Conservation (phyloP, 202 grass and related monocot species). For the Cymbopogon flexuosus region DNA sequence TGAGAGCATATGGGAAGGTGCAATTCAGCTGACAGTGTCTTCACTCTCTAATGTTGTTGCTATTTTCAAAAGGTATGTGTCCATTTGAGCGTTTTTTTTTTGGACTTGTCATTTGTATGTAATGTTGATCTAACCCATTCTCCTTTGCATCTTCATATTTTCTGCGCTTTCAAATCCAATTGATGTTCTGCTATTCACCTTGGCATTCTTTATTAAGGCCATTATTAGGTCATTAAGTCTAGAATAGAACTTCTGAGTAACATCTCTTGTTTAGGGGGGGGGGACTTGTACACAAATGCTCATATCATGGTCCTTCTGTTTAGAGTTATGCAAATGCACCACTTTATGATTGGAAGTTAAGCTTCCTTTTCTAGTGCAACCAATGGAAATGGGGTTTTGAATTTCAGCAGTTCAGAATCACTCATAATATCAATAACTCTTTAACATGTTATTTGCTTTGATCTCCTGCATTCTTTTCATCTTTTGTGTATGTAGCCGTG, state of each 20-base stretch:
- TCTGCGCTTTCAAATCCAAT: neutral
- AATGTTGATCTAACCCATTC: conserved; percentile 13
- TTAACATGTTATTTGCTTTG: neutral
- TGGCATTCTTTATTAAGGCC: neutral
- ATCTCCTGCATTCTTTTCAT: neutral
- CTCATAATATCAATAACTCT: neutral
- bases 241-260: neutral
- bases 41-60: conserved; percentile 73
- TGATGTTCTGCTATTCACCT: neutral
- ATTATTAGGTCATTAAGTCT: neutral
- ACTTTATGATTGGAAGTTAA: neutral
- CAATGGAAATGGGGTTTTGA: neutral
- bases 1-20: conserved; percentile 94
- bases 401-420: neutral
- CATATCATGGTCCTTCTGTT: neutral
- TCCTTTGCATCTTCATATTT: neutral
- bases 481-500: neutral
- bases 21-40: conserved; percentile 82
- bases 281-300: neutral
- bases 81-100: conserved; percentile 14
- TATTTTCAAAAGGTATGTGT: conserved; percentile 78
- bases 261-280: neutral
- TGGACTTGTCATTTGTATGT: neutral
- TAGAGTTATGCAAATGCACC: neutral
- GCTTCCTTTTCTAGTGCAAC: neutral